Evolutionary conservation across 2,329 filamentous ascomycete genomes (phyloP).

Genomic region (Tolypocladium tropicale): DNA sequence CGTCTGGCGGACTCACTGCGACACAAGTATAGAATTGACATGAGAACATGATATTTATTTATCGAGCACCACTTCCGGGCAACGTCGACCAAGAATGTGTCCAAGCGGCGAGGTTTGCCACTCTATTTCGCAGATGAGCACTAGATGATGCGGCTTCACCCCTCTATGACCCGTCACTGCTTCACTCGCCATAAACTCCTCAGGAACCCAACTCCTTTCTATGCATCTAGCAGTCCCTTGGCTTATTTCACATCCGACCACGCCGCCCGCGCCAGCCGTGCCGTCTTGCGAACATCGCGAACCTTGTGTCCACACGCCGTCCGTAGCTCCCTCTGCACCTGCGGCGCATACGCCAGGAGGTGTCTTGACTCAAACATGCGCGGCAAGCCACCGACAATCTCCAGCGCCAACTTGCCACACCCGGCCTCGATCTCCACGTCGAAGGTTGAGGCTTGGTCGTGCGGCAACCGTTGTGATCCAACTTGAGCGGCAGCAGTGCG

Average conservation of each 20-base stretch:
- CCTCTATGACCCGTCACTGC: background rate
- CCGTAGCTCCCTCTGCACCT: constrained; percentile 36
- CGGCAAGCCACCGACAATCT: constrained; percentile 38
- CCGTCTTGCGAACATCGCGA: constrained; percentile 39
- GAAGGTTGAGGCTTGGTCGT: constrained; percentile 9
- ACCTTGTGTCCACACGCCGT: constrained; percentile 42
- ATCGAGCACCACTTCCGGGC: background rate
- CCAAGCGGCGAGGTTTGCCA: background rate
- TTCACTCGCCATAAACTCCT: background rate
- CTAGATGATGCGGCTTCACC: background rate
- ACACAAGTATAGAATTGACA: too few species aligned
- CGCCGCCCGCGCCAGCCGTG: constrained; percentile 35
- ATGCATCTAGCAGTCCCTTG: background rate
- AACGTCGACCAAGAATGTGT: too few species aligned
- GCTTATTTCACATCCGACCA: constrained; percentile 32
- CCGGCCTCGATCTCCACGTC: constrained; percentile 14
- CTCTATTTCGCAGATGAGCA: background rate
- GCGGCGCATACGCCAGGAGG: constrained; percentile 31
- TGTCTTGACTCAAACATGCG: constrained; percentile 35
- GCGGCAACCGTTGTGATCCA: constrained; percentile 19
- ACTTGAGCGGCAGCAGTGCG: constrained; percentile 14
- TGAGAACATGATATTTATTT: background rate
- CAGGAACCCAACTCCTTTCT: background rate
- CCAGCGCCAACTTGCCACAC: constrained; percentile 36
- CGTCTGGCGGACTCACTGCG: background rate